Evolutionary conservation across 805 yeast species (phyloP).

Genomic region (Maudiozyma saulgeensis): DNA sequence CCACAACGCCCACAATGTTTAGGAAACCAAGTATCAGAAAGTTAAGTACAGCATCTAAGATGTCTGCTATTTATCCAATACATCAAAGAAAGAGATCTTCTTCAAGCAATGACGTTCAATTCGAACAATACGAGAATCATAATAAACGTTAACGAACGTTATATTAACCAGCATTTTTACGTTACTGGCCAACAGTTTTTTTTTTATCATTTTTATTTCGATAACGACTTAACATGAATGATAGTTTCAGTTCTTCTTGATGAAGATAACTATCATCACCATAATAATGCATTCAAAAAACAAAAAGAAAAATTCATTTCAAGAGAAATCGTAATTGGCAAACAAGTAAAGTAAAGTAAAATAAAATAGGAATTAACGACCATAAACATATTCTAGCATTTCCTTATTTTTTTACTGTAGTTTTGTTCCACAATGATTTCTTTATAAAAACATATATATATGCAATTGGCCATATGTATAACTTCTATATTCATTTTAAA

Average conservation of each 20-base stretch:
- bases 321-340: too few species aligned
- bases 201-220: neutral
- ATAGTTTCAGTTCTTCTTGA: neutral
- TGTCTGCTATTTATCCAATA: conserved; percentile 1
- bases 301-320: neutral
- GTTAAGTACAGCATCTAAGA: neutral
- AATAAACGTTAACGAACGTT: conserved; percentile 6
- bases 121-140: conserved; percentile 14
- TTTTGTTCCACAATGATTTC: too few species aligned
- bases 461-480: neutral
- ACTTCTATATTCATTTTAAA: neutral
- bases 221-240: neutral
- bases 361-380: too few species aligned
- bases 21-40: conserved; percentile 1
- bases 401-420: too few species aligned
- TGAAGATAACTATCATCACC: neutral
- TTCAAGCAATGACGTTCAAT: conserved; percentile 20
- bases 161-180: neutral
- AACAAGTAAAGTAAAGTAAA: too few species aligned
- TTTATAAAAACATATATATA: neutral
- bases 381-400: too few species aligned
- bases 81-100: conserved; percentile 21
- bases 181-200: neutral
- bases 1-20: conserved; percentile 15
- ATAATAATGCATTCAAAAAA: neutral